A percentile compares a stretch with the other conserved stretches of the same genome.
Conservation (phyloP, 2,329 filamentous ascomycete genomes). For the Neofusicoccum ribis region DNA sequence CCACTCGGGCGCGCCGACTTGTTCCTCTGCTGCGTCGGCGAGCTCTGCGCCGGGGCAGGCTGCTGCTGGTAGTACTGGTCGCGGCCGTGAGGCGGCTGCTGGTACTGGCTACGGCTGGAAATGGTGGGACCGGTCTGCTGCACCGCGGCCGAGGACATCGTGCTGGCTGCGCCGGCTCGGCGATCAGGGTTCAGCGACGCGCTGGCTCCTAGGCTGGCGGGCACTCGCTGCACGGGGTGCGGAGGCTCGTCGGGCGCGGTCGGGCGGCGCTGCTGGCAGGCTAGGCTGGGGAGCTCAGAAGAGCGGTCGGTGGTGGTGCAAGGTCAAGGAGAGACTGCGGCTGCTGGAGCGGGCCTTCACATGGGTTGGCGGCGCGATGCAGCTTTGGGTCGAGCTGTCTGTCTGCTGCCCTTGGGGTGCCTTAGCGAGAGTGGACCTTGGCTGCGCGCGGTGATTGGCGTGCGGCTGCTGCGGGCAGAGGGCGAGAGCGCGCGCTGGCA, state of each 20-base stretch:
- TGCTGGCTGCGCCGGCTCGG: conserved; percentile 19
- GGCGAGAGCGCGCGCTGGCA: conserved; percentile 1
- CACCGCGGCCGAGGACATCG: conserved; percentile 41
- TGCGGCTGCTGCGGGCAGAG: neutral
- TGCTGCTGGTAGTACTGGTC: conserved; percentile 28
- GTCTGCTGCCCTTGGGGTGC: conserved; percentile 13
- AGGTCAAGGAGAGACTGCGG: conserved; percentile 14
- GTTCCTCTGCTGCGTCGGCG: conserved; percentile 39
- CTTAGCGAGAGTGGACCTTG: conserved; percentile 19
- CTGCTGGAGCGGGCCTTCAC: conserved; percentile 15
- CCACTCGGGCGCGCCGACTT: conserved; percentile 37
- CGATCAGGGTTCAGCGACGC: conserved; percentile 19
- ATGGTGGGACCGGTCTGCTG: conserved; percentile 31
- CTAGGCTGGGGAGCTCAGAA: neutral
- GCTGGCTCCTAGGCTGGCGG: conserved; percentile 2
- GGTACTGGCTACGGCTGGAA: conserved; percentile 29
- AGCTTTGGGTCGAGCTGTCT: conserved; percentile 13
- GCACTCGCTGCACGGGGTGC: conserved; percentile 10
- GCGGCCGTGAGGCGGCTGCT: conserved; percentile 26
- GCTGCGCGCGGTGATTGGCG: conserved; percentile 16
- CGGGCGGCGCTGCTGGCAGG: conserved; percentile 2
- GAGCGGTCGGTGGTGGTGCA: conserved; percentile 17
- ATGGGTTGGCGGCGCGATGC: conserved; percentile 16
- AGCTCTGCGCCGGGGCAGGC: conserved; percentile 25
- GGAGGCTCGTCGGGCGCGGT: conserved; percentile 12